Conservation (phyloP, 164 flowering plant genomes). For the grape (Vitis vinifera) region DNA sequence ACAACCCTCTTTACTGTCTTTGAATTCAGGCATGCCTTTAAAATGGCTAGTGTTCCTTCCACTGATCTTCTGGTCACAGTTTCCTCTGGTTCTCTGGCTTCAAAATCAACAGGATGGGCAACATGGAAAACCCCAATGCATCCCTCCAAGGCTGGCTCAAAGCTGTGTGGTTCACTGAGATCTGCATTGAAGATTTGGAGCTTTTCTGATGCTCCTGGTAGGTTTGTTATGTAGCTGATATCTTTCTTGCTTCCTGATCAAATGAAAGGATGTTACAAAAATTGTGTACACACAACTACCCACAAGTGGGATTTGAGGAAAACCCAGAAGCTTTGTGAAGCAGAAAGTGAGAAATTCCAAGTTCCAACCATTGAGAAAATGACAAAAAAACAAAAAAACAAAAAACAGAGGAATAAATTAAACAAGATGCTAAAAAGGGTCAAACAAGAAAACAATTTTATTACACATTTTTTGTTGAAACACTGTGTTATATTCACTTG, state of each 20-base stretch:
- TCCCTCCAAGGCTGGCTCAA: constrained; percentile 36
- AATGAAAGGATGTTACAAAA: too few relatives aligned
- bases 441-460: too few relatives aligned
- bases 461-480: too few relatives aligned
- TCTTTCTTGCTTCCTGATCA: constrained; percentile 32
- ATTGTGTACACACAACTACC: too few relatives aligned
- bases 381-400: too few relatives aligned
- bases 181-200: constrained; percentile 47
- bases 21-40: constrained; percentile 30
- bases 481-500: too few relatives aligned
- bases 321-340: too few relatives aligned
- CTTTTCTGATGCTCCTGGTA: constrained; percentile 44
- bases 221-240: constrained; percentile 32
- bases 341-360: too few relatives aligned
- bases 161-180: constrained; percentile 41
- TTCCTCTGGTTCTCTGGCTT: constrained; percentile 17
- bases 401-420: too few relatives aligned
- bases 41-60: constrained; percentile 27
- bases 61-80: constrained; percentile 8
- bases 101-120: constrained; percentile 40
- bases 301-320: too few relatives aligned
- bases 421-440: too few relatives aligned
- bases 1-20: constrained; percentile 40
- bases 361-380: too few relatives aligned
- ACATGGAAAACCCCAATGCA: constrained; percentile 53